Evolutionary conservation across 495 filamentous ascomycete genomes (phyloP), one percentile per base, ranked within the genome.

Genomic region (Podospora sp.): DNA sequence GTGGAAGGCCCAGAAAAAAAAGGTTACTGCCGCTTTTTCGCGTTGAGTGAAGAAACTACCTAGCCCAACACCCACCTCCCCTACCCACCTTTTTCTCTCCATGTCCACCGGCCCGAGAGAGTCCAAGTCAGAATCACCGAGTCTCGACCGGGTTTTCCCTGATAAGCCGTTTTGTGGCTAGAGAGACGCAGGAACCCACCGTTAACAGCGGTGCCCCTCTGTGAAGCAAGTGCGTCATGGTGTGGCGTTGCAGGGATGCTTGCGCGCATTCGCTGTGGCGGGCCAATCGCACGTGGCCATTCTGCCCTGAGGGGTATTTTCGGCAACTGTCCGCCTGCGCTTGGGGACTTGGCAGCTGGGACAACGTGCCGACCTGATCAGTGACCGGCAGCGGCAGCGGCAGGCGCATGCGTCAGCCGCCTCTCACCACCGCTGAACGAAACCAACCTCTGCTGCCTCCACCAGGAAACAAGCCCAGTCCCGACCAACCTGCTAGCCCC

Each of bases 391-490:
- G 49, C 49, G 18, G 49, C 21, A 18, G 21, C 49, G 18, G 49
- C 16, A 26, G n/a, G 22, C 52, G 52, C 51, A 65, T 65, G 63
- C 63, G 63, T 65, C 63, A 65, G 63, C 52, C 53, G 40, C 27
- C 53, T 55, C 59, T 11, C 14, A 33, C 16, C 29, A 35, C 29
- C 59, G 27, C 4, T 18, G 8, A 35, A 6, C 20, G 26, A 6
- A 35, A 21, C 20, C 29, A 11, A n/a, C 51, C 60, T 36, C 65
- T 50, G 65, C 27, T 51, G 20, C 24, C 35, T 29, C 62, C 59
- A 56, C 49, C 26, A 46, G 25, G 8, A 8, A 33, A 20, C 9
- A 12, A 51, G 51, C 61, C 40, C 29, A 72, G 60, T 56, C 29
- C 66, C 46, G 35, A 65, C 35, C 62, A 50, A 65, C 60, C 26